These are phyloP conservation scores for Nicotiana knightiana DNA, from an alignment of 257 asterid species.

Conservation along the genomic window DNA sequence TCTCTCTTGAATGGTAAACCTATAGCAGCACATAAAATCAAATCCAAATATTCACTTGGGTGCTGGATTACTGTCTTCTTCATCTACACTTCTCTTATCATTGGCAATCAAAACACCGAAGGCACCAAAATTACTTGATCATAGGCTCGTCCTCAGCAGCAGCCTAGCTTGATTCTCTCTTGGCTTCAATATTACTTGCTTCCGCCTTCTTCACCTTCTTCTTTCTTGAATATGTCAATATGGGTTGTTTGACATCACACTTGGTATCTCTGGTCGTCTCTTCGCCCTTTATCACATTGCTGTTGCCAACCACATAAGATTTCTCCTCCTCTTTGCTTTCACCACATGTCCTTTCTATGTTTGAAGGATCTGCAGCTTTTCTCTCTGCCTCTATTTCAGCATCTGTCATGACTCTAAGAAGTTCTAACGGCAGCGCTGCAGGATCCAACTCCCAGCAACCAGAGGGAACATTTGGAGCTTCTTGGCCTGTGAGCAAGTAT, in stretches of 20 bases:
- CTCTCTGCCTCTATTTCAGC: slow-evolving; percentile 20
- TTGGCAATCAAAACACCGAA: background rate
- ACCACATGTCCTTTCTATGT: background rate
- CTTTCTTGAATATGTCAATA: slow-evolving; percentile 32
- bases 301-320: slow-evolving; percentile 1
- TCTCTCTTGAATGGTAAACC: slow-evolving; percentile 1
- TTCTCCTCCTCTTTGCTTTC: slow-evolving; percentile 12
- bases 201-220: slow-evolving; percentile 9
- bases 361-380: slow-evolving; percentile 9
- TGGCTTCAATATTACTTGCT: background rate
- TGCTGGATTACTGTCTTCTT: background rate
- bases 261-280: slow-evolving; percentile 12
- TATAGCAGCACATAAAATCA: background rate
- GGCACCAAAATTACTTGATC: slow-evolving; percentile 1
- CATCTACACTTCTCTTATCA: background rate
- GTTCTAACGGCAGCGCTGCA: slow-evolving; percentile 68
- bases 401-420: slow-evolving; percentile 38
- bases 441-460: slow-evolving; percentile 70
- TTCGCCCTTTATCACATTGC: slow-evolving; percentile 5
- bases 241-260: background rate
- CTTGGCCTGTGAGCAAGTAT: slow-evolving; percentile 35
- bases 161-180: slow-evolving; percentile 7
- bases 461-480: slow-evolving; percentile 38
- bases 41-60: background rate
- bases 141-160: slow-evolving; percentile 10